Conservation (phyloP, 306 rosid genomes). For the Lathyrus tuberosus region DNA sequence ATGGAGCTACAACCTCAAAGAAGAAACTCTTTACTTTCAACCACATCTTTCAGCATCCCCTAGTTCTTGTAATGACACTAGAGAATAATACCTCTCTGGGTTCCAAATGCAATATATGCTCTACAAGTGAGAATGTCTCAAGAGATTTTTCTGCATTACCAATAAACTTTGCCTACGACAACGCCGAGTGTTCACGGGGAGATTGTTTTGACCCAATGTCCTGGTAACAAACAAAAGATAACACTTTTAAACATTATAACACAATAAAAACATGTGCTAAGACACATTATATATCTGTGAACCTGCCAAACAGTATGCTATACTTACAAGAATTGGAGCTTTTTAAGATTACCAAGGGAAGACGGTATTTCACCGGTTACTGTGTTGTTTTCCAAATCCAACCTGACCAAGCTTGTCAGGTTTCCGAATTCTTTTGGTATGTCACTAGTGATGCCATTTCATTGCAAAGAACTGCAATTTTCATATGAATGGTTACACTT, state of each 20-base stretch:
- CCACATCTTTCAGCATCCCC: constrained; percentile 99
- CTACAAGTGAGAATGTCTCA: too few relatives aligned
- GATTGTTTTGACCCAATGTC: constrained; percentile 78
- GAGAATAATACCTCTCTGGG: constrained; percentile 14
- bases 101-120: too few relatives aligned
- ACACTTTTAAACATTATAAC: constrained; percentile 32
- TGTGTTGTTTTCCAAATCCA: constrained; percentile 79
- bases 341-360: constrained; percentile 74
- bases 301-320: constrained; percentile 30
- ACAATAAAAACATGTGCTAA: constrained; percentile 24
- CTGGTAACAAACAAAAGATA: constrained; percentile 55
- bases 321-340: constrained; percentile 90
- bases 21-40: constrained; percentile 54
- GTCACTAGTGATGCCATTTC: constrained; percentile 74
- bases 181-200: background rate
- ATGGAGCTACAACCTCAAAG: constrained; percentile 46
- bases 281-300: constrained; percentile 20
- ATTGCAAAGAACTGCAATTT: constrained; percentile 74
- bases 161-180: too few relatives aligned
- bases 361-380: constrained; percentile 84
- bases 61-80: constrained; percentile 47
- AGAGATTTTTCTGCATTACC: too few relatives aligned
- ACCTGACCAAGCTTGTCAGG: constrained; percentile 65
- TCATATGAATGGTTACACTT: constrained; percentile 28
- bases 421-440: constrained; percentile 85